Percentiles rank a stretch among this genome's conserved stretches.
phyloP scores from a whole-genome alignment of 2,329 filamentous ascomycete species.

The Fusarium fracticaudum region DNA sequence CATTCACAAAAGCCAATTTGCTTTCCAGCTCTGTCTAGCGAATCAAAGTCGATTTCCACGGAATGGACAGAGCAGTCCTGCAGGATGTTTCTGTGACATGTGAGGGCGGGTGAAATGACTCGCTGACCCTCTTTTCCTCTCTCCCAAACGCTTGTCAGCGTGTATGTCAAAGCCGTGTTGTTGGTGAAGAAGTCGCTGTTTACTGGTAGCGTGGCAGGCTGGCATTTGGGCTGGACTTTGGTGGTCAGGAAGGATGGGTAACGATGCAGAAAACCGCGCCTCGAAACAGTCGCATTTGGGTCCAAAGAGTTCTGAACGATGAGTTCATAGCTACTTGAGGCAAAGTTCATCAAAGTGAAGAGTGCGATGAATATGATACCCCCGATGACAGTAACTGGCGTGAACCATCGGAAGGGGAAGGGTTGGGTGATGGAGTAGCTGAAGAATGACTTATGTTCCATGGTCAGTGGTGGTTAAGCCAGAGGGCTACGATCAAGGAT shows the following conservation, averaged over 20 bases:
- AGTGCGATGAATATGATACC: not conserved
- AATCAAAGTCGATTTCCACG: not conserved
- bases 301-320: not conserved
- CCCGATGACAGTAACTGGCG: not conserved
- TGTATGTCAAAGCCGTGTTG: not conserved
- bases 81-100: not conserved
- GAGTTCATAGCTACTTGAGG: not conserved
- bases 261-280: not conserved
- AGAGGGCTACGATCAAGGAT: accelerated
- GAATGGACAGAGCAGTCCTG: not conserved
- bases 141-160: not conserved
- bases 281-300: not conserved
- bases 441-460: not conserved
- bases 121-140: not conserved
- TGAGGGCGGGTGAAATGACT: not conserved
- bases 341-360: not conserved
- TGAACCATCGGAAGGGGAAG: not conserved
- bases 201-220: not conserved
- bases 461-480: accelerated
- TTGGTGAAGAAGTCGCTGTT: not conserved
- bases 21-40: not conserved
- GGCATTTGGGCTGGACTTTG: not conserved
- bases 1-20: not conserved
- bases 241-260: not conserved
- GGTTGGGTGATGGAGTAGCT: not conserved